Conservation (phyloP, 2,329 filamentous ascomycete species). For the Ophiostoma sp. region DNA sequence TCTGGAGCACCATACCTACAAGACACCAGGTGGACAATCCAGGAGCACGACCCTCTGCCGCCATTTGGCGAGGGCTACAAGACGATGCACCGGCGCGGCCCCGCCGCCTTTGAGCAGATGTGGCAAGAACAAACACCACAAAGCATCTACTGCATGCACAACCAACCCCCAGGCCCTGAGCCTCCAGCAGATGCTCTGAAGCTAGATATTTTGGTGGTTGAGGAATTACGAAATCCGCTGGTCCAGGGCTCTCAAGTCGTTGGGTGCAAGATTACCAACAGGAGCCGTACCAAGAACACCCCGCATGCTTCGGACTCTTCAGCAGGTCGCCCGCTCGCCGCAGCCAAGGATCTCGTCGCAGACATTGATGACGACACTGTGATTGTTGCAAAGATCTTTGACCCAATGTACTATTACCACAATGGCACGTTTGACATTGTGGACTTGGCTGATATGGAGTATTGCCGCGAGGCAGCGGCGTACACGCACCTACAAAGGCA, state of each 20-base stretch:
- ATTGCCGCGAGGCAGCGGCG: slow-evolving; percentile 24
- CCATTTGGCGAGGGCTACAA: slow-evolving; percentile 26
- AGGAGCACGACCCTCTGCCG: slow-evolving; percentile 16
- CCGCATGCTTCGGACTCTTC: neutral
- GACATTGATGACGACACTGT: neutral
- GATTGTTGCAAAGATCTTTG: slow-evolving; percentile 26
- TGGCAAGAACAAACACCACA: slow-evolving; percentile 22
- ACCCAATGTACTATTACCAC: slow-evolving; percentile 26
- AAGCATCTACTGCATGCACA: slow-evolving; percentile 25
- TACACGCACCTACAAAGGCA: slow-evolving; percentile 22
- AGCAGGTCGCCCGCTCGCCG: too few species aligned
- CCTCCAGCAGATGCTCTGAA: neutral
- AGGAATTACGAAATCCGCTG: slow-evolving; percentile 17
- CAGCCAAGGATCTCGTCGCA: neutral
- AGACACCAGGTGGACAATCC: slow-evolving; percentile 18
- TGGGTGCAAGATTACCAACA: slow-evolving; percentile 15
- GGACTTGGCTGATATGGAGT: slow-evolving; percentile 26
- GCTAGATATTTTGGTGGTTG: slow-evolving; percentile 18
- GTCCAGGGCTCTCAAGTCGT: slow-evolving; percentile 21
- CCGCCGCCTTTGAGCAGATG: slow-evolving; percentile 18
- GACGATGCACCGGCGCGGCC: slow-evolving; percentile 19
- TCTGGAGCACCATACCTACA: slow-evolving; percentile 18
- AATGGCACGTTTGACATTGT: slow-evolving; percentile 24
- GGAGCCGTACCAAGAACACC: too few species aligned
- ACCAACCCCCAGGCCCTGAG: slow-evolving; percentile 22